A percentile compares a stretch with the other conserved stretches of the same genome.
phyloP scores from a whole-genome alignment of 2,329 filamentous ascomycete genomes.

The Alternaria sp. region DNA sequence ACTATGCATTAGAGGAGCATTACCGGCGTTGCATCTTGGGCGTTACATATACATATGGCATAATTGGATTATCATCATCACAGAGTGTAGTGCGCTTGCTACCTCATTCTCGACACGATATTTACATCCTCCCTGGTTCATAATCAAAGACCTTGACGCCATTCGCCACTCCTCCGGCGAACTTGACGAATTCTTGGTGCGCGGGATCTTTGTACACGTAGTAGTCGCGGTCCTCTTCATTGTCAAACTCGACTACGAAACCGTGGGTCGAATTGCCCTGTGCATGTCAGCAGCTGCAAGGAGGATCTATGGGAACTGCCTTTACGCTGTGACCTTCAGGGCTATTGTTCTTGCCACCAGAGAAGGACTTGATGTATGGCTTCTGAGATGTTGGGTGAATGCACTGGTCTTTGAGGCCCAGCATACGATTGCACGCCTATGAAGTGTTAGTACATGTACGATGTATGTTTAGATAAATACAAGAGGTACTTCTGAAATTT shows the following conservation, averaged over 20 bases:
- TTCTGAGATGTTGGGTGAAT: slow-evolving; percentile 65
- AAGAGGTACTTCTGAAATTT: slow-evolving; percentile 62
- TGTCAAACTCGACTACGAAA: slow-evolving; percentile 74
- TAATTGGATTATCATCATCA: slow-evolving; percentile 20
- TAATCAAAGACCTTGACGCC: slow-evolving; percentile 70
- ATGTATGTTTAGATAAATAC: background rate
- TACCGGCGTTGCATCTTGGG: slow-evolving; percentile 19
- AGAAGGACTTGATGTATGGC: slow-evolving; percentile 67
- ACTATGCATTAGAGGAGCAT: slow-evolving; percentile 37
- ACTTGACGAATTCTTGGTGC: slow-evolving; percentile 68
- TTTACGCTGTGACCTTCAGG: slow-evolving; percentile 62
- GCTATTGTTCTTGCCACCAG: slow-evolving; percentile 69
- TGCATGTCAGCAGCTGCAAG: background rate
- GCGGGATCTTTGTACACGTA: slow-evolving; percentile 71
- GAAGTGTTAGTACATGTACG: slow-evolving; percentile 7
- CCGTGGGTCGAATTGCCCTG: slow-evolving; percentile 71
- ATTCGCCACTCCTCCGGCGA: slow-evolving; percentile 58
- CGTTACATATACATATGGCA: slow-evolving; percentile 8
- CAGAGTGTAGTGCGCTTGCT: background rate
- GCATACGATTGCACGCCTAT: slow-evolving; percentile 65
- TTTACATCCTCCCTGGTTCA: slow-evolving; percentile 59
- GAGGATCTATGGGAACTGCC: background rate
- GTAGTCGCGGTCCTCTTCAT: slow-evolving; percentile 70
- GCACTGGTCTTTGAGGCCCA: slow-evolving; percentile 66
- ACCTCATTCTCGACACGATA: background rate